Conservation (phyloP, 2,329 filamentous ascomycete genomes). For the Drechslerella dactyloides region DNA sequence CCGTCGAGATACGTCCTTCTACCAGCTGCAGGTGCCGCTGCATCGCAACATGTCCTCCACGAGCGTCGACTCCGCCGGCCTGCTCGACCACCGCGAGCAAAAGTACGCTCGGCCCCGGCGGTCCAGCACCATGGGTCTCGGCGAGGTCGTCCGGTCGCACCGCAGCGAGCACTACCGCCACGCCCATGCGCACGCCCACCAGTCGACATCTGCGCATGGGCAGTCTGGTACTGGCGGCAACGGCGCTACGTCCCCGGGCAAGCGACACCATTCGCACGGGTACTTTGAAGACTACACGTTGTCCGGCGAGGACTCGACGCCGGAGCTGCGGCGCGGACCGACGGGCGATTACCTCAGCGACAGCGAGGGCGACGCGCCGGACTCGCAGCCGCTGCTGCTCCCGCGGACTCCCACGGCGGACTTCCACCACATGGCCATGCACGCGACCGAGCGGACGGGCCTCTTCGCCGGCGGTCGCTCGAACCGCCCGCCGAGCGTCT, state of each 20-base stretch:
- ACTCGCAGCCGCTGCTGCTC: conserved; percentile 32
- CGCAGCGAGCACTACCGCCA: background rate
- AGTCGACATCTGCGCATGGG: background rate
- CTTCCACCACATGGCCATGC: background rate
- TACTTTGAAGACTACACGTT: conserved; percentile 41
- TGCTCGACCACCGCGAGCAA: conserved; percentile 75
- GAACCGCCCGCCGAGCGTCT: conserved; percentile 58
- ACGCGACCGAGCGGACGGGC: conserved; percentile 30
- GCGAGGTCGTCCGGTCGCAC: conserved; percentile 20
- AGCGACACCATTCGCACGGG: conserved; percentile 23
- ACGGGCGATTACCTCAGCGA: conserved; percentile 46
- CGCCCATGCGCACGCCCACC: conserved; percentile 1
- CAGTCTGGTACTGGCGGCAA: background rate
- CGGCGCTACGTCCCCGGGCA: conserved; percentile 17
- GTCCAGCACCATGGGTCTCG: conserved; percentile 60
- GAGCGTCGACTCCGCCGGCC: conserved; percentile 84
- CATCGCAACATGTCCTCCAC: conserved; percentile 73
- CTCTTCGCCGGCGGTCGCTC: conserved; percentile 11
- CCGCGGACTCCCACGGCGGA: conserved; percentile 2
- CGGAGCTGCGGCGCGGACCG: conserved; percentile 43
- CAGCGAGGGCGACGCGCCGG: conserved; percentile 31
- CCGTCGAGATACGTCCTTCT: conserved; percentile 35
- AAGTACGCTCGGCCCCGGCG: conserved; percentile 69
- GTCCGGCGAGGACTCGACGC: conserved; percentile 23
- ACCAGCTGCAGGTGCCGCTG: conserved; percentile 41